Percentiles rank a stretch among this genome's conserved stretches.
Conservation (phyloP, 2,329 filamentous ascomycete species). For the Basipetospora chlamydospora region DNA sequence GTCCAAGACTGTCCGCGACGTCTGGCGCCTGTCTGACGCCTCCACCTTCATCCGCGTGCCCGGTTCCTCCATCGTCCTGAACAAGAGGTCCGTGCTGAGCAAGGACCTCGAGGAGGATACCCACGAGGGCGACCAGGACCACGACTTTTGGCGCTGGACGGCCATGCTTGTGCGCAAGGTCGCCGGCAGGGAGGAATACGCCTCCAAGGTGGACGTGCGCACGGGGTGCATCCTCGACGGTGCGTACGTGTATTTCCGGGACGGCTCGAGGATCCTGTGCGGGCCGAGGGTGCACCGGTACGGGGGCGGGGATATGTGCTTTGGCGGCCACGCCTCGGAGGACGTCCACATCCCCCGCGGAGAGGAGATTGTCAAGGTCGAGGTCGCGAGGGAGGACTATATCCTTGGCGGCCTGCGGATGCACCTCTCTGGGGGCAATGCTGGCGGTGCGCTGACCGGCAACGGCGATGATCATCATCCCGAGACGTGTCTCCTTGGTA, state of each 20-base stretch:
- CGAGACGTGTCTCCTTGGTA: not conserved
- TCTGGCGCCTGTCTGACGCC: conserved; percentile 19
- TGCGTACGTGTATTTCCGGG: conserved; percentile 27
- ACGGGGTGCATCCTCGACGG: conserved; percentile 29
- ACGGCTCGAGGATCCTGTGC: conserved; percentile 26
- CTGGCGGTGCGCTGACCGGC: conserved; percentile 11
- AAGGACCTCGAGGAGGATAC: conserved; percentile 9
- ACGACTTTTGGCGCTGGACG: conserved; percentile 14
- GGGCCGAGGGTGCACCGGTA: conserved; percentile 16
- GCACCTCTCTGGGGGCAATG: conserved; percentile 10
- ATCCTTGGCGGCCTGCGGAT: conserved; percentile 12
- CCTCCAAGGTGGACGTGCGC: conserved; percentile 26
- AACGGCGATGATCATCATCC: not conserved
- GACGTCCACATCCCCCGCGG: conserved; percentile 13
- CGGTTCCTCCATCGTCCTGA: conserved; percentile 20
- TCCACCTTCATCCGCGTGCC: conserved; percentile 22
- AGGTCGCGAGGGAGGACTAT: conserved; percentile 10
- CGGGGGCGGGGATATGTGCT: conserved; percentile 10
- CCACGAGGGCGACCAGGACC: conserved; percentile 2
- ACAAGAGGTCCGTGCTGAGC: conserved; percentile 19
- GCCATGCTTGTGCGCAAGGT: conserved; percentile 17
- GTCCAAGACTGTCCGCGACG: conserved; percentile 14
- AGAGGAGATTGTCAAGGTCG: conserved; percentile 16
- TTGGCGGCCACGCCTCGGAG: conserved; percentile 17
- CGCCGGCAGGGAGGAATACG: conserved; percentile 19